A percentile compares a stretch with the other conserved stretches of the same genome.
Evolutionary conservation across 2,329 filamentous ascomycete species (phyloP).

Genomic region (Fusarium nanum): DNA sequence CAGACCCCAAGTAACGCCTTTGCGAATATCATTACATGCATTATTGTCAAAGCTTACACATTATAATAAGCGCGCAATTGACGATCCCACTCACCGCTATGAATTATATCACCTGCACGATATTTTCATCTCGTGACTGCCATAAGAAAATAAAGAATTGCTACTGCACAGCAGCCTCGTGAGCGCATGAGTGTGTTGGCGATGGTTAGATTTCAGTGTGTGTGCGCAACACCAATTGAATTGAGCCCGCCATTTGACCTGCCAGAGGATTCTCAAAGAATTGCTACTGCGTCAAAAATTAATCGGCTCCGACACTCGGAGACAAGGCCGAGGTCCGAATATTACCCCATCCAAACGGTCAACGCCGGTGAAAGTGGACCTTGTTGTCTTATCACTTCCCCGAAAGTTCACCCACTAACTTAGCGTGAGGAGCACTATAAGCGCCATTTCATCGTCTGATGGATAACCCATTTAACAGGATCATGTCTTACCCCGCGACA

Average conservation of each 20-base stretch:
- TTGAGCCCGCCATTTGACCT: too few species aligned
- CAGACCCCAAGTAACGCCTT: too few species aligned
- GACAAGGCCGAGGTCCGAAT: not conserved
- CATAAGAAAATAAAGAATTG: not conserved
- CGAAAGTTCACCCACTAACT: not conserved
- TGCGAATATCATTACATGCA: not conserved
- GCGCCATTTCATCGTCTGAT: not conserved
- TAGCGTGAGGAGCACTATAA: not conserved
- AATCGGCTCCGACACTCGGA: not conserved
- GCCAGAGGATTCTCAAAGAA: not conserved
- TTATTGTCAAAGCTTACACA: not conserved
- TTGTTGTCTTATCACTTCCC: slow-evolving; percentile 1
- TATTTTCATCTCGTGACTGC: not conserved
- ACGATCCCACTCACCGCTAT: accelerated
- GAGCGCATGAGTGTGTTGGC: too few species aligned
- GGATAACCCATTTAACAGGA: too few species aligned
- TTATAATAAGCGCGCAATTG: accelerated
- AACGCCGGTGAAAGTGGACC: slow-evolving; percentile 18
- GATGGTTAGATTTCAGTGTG: too few species aligned
- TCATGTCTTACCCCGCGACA: too few species aligned
- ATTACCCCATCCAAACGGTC: not conserved
- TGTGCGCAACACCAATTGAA: too few species aligned
- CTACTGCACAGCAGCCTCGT: too few species aligned
- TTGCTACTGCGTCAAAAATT: not conserved
- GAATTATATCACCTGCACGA: accelerated